These are phyloP conservation scores for Phytophthora citricola DNA, from an alignment of 352 stramenopile species.

Conservation along the genomic window DNA sequence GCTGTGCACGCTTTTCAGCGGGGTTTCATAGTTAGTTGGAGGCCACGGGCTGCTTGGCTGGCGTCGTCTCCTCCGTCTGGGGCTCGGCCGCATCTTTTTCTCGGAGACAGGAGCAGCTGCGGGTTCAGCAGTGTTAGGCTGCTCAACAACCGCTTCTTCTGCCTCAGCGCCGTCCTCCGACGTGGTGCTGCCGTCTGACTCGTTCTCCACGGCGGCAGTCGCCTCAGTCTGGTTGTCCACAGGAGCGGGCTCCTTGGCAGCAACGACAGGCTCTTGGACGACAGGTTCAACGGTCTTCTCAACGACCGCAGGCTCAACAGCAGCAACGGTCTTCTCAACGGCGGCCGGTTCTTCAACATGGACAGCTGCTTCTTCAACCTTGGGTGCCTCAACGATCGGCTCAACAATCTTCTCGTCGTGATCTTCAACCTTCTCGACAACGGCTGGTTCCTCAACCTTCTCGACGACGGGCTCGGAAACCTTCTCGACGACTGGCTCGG, in stretches of 20 bases:
- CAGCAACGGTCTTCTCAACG: constrained; percentile 14
- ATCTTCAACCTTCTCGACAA: neutral
- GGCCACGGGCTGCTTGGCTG: constrained; percentile 17
- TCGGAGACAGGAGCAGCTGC: constrained; percentile 14
- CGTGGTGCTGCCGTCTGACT: constrained; percentile 37
- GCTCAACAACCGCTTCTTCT: constrained; percentile 27
- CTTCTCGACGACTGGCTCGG: neutral
- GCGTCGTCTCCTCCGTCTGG: constrained; percentile 18
- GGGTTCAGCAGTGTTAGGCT: constrained; percentile 25
- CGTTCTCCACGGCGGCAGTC: constrained; percentile 10
- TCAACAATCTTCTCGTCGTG: constrained; percentile 5
- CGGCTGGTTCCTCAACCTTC: neutral
- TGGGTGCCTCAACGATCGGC: constrained; percentile 1
- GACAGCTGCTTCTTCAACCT: constrained; percentile 15
- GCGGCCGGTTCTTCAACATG: constrained; percentile 3
- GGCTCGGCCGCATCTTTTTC: constrained; percentile 25
- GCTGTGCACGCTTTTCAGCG: constrained; percentile 17
- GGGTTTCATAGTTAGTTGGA: constrained; percentile 40
- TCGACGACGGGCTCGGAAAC: neutral
- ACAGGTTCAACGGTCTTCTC: constrained; percentile 5
- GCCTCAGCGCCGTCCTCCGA: constrained; percentile 33
- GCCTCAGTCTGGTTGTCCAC: constrained; percentile 21
- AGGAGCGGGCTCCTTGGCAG: constrained; percentile 7
- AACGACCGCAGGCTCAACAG: constrained; percentile 13
- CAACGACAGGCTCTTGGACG: constrained; percentile 1